A percentile compares a stretch with the other conserved stretches of the same genome.
phyloP scores from a whole-genome alignment of 2,329 filamentous ascomycete genomes.

The Aureobasidium sp. region DNA sequence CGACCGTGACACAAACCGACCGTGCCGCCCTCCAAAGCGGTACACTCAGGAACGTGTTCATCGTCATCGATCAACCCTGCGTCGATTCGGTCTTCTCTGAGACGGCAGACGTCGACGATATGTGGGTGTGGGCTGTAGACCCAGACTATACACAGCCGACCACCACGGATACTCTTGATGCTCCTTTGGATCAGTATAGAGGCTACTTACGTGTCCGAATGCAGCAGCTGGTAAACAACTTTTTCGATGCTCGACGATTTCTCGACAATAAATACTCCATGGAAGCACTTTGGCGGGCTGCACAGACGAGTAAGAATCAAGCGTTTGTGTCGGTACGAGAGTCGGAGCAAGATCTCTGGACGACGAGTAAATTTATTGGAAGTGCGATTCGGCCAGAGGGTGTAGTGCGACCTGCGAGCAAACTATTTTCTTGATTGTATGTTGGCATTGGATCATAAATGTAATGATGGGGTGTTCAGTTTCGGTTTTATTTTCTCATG shows the following conservation, averaged over 20 bases:
- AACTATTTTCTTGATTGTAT: not conserved
- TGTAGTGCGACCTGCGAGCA: not conserved
- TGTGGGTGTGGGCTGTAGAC: slow-evolving; percentile 16
- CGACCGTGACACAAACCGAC: not conserved
- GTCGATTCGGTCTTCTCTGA: not conserved
- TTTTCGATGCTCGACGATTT: slow-evolving; percentile 13
- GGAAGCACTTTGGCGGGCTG: slow-evolving; percentile 13
- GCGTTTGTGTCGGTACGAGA: slow-evolving; percentile 14
- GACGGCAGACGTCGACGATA: not conserved
- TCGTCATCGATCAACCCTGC: not conserved
- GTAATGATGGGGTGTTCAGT: too few species aligned
- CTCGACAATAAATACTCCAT: slow-evolving; percentile 14
- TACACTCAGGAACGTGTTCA: not conserved
- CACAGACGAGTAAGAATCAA: slow-evolving; percentile 8
- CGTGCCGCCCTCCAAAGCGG: not conserved
- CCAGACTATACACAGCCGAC: slow-evolving; percentile 11
- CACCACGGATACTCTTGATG: not conserved
- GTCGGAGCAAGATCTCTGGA: not conserved
- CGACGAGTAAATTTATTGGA: not conserved
- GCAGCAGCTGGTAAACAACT: slow-evolving; percentile 19
- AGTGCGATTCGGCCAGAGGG: not conserved
- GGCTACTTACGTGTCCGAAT: slow-evolving; percentile 17
- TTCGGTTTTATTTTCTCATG: too few species aligned
- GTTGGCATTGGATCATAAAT: too few species aligned
- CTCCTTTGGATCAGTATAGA: slow-evolving; percentile 12